These are phyloP conservation scores for Colletotrichum euphorbiae DNA, from an alignment of 2,329 filamentous ascomycete genomes.

Conservation along the genomic window DNA sequence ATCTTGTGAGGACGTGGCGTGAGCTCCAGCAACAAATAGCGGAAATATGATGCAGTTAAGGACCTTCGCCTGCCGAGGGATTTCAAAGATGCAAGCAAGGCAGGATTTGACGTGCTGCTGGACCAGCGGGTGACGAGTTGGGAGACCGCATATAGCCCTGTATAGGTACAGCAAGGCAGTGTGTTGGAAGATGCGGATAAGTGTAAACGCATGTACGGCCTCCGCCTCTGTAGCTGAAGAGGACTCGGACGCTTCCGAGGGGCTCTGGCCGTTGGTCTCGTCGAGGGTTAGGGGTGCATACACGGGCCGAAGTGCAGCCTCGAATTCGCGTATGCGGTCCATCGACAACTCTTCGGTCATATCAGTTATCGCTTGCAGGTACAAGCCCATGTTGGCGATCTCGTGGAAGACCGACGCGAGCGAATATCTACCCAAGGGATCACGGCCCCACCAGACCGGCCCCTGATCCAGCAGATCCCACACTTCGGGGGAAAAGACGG, in stretches of 20 bases:
- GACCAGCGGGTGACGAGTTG: conserved; percentile 52
- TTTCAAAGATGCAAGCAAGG: conserved; percentile 52
- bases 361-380: not conserved
- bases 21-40: conserved; percentile 51
- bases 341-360: conserved; percentile 46
- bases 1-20: conserved; percentile 47
- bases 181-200: conserved; percentile 55
- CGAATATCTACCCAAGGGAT: conserved; percentile 49
- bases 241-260: not conserved
- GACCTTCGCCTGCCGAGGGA: conserved; percentile 50
- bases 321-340: conserved; percentile 45
- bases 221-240: conserved; percentile 43
- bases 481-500: conserved; percentile 51
- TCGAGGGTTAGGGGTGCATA: conserved; percentile 46
- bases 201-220: conserved; percentile 48
- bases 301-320: conserved; percentile 44
- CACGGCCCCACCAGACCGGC: conserved; percentile 56
- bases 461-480: conserved; percentile 52
- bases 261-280: conserved; percentile 31
- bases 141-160: conserved; percentile 52
- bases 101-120: conserved; percentile 53
- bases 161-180: conserved; percentile 47
- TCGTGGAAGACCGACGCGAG: conserved; percentile 50
- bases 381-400: conserved; percentile 39
- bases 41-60: conserved; percentile 55